Percentiles rank a stretch among this genome's conserved stretches.
Conservation (phyloP, 2,329 filamentous ascomycete species). For the Dactylellina drechsleri region DNA sequence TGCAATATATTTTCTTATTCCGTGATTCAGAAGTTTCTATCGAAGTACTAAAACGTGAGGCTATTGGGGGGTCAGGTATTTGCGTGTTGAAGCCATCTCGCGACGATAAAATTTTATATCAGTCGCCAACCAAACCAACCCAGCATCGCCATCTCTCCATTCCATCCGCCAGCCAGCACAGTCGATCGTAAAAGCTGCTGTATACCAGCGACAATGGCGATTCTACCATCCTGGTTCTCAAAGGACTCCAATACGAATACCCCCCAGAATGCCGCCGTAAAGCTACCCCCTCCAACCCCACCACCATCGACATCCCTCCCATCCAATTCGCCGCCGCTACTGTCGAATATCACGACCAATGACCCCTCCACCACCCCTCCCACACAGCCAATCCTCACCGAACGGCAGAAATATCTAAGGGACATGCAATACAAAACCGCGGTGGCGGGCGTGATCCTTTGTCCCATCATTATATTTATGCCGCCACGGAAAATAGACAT, state of each 20-base stretch:
- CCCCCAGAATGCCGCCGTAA: constrained; percentile 9
- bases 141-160: neutral
- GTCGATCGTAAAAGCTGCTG: constrained; percentile 4
- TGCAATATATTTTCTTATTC: neutral
- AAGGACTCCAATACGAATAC: constrained; percentile 20
- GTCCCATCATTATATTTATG: constrained; percentile 68
- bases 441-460: constrained; percentile 66
- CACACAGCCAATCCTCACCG: constrained; percentile 44
- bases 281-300: neutral
- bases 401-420: constrained; percentile 57
- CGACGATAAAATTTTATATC: too few species aligned
- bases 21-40: too few species aligned
- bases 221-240: constrained; percentile 27
- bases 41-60: too few species aligned
- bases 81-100: too few species aligned
- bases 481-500: constrained; percentile 72
- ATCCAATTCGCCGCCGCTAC: neutral
- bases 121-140: constrained; percentile 1
- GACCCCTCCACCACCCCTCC: constrained; percentile 18
- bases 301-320: neutral
- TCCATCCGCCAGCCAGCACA: neutral
- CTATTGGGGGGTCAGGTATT: too few species aligned
- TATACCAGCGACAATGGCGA: constrained; percentile 5
- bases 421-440: constrained; percentile 64
- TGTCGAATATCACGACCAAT: neutral